Evolutionary conservation across 169 alveolate genomes (phyloP).

Genomic region (Theileria parva): DNA sequence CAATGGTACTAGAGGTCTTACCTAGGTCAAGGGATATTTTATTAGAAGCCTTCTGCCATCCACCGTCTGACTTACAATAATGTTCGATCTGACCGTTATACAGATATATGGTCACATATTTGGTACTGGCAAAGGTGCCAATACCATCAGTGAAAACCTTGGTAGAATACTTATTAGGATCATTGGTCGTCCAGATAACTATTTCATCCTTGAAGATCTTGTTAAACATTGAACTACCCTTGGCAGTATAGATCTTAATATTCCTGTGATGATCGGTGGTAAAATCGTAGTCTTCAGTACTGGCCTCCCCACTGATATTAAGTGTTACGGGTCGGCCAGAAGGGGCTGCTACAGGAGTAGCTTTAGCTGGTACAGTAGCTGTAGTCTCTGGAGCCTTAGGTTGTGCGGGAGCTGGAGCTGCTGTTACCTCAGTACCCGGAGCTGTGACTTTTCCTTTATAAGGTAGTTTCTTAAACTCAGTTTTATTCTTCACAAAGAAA

Average conservation of each 20-base stretch:
- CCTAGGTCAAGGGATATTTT: background rate
- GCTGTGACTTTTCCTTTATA: no score
- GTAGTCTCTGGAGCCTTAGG: background rate
- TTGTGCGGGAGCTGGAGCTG: background rate
- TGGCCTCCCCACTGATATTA: background rate
- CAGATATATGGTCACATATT: background rate
- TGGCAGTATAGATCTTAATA: background rate
- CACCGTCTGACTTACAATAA: background rate
- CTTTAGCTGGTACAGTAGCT: no score
- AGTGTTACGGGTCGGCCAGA: no score
- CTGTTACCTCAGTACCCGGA: background rate
- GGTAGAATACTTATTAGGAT: background rate
- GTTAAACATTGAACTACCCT: background rate
- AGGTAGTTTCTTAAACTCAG: background rate
- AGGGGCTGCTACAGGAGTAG: no score
- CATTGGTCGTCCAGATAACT: background rate
- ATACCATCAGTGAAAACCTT: background rate
- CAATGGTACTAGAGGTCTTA: background rate
- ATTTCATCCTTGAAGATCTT: no score
- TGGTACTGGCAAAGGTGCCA: background rate
- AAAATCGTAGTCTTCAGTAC: background rate
- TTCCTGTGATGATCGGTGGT: background rate
- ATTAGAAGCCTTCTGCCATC: background rate
- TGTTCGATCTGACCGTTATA: background rate
- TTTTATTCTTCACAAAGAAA: background rate